These are phyloP conservation scores for Bauhinia variegata DNA, from an alignment of 306 rosid genomes.

Conservation along the genomic window DNA sequence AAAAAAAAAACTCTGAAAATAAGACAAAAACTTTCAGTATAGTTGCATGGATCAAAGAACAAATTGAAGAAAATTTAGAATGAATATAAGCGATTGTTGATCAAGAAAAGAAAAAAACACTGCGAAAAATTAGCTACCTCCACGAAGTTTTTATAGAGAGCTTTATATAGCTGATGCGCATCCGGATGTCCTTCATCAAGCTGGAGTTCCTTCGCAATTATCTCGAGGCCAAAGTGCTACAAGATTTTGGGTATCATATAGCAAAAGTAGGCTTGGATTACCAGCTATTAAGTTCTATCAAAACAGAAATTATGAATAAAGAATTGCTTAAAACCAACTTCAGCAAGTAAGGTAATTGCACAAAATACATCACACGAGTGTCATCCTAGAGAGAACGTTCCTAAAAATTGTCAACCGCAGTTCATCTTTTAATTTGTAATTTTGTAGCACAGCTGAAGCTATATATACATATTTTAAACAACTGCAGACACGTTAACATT, in stretches of 20 bases:
- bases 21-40: not conserved
- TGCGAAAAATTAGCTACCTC: constrained; percentile 39
- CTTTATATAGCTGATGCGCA: constrained; percentile 40
- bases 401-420: too few species aligned
- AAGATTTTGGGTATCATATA: not conserved
- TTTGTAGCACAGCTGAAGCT: not conserved
- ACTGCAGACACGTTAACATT: not conserved
- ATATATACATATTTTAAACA: not conserved
- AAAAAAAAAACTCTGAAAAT: not conserved
- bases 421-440: too few species aligned
- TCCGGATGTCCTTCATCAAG: constrained; percentile 51
- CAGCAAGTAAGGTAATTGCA: not conserved
- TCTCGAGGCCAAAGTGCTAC: constrained; percentile 59
- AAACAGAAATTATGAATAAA: not conserved
- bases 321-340: not conserved
- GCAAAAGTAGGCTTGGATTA: not conserved
- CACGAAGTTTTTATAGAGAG: constrained; percentile 50
- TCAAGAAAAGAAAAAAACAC: constrained; percentile 1
- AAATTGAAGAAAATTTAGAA: not conserved
- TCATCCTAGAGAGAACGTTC: too few species aligned
- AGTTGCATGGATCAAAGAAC: not conserved
- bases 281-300: too few species aligned
- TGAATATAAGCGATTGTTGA: not conserved
- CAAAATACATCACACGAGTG: too few species aligned
- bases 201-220: constrained; percentile 52